A percentile compares a stretch with the other conserved stretches of the same genome.
These are phyloP conservation scores for Candida golubevii DNA, from an alignment of 805 yeast species.

Conservation along the genomic window DNA sequence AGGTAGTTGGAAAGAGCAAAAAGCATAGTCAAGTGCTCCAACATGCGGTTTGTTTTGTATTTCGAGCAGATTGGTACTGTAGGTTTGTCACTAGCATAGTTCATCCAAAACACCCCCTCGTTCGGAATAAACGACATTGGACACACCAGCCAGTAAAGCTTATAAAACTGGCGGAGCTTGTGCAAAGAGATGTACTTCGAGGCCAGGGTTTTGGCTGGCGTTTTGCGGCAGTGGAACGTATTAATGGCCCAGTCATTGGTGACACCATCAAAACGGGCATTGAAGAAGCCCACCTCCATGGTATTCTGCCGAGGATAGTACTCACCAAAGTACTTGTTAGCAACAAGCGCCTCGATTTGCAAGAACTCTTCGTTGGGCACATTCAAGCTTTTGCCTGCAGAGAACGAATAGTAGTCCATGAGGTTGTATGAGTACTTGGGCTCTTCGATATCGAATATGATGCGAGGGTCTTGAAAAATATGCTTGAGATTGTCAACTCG, in stretches of 20 bases:
- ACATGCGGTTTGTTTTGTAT: conserved; percentile 42
- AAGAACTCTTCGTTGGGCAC: conserved; percentile 19
- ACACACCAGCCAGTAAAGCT: conserved; percentile 22
- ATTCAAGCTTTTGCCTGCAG: conserved; percentile 24
- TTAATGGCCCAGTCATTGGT: conserved; percentile 32
- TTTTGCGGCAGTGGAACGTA: background rate
- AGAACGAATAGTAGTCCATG: conserved; percentile 35
- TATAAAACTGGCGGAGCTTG: conserved; percentile 10
- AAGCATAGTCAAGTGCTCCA: conserved; percentile 47
- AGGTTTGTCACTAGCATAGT: conserved; percentile 23
- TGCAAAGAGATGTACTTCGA: conserved; percentile 11
- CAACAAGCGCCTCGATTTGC: conserved; percentile 22
- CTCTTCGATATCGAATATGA: conserved; percentile 36
- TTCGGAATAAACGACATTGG: conserved; percentile 29
- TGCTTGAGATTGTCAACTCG: conserved; percentile 54
- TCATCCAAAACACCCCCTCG: conserved; percentile 17
- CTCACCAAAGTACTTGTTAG: conserved; percentile 18
- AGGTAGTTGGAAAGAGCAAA: conserved; percentile 27
- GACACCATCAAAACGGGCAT: conserved; percentile 32
- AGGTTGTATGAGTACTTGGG: conserved; percentile 31
- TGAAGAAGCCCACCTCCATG: conserved; percentile 23
- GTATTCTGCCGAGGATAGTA: conserved; percentile 18
- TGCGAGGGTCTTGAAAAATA: conserved; percentile 46
- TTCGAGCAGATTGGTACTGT: conserved; percentile 37
- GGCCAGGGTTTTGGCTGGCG: background rate